Evolutionary conservation across 2,329 filamentous ascomycete species (phyloP), one percentile per base, ranked within the genome.

Genomic region (Penicillium sp.): DNA sequence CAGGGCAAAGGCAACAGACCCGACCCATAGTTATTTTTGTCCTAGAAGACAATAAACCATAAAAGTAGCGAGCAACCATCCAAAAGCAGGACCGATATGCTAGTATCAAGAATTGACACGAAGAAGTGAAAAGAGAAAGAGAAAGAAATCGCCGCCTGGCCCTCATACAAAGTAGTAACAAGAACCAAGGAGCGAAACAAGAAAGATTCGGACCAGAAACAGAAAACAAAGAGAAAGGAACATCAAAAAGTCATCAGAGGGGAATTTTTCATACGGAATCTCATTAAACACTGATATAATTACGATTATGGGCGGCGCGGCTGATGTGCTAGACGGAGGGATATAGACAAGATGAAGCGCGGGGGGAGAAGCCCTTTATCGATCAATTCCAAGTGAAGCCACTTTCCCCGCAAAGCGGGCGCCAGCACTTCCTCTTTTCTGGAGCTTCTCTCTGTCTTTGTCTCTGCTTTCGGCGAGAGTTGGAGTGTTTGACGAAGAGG

Each of bases 351-450:
- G 31, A 25, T 25, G 33, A 52, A 23, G 16, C 36, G 44, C 43
- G 38, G 36, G 16, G 15, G 31, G 31, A 21, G n/a, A 49, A 41
- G 40, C 36, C 46, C 27, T 19, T 70, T 70, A 76, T 65, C 74
- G 74, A 62, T 76, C 75, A 54, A 73, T 75, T 25, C 72, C 74
- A 38, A 79, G 66, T 33, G 77, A 77, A 43, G 76, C 72, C 44
- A 79, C 76, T 60, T 79, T 79, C 19, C 77, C 77, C 3, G 78
- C 75, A 70, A 93, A 81, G 64, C 88, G 82, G 47, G 89, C 89
- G 46, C 89, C 89, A 27, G 87, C 89, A 70, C 89, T 92, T 60
- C 90, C 86, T 59, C 90, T 82, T 78, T 94, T 94, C 73, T 91
- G 88, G 58, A 93, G 73, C 60, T 86, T 85, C 66, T 92, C 88